Evolutionary conservation across 306 rosid genomes (phyloP), one percentile per base, ranked within the genome.

Genomic region (Fagus crenata): DNA sequence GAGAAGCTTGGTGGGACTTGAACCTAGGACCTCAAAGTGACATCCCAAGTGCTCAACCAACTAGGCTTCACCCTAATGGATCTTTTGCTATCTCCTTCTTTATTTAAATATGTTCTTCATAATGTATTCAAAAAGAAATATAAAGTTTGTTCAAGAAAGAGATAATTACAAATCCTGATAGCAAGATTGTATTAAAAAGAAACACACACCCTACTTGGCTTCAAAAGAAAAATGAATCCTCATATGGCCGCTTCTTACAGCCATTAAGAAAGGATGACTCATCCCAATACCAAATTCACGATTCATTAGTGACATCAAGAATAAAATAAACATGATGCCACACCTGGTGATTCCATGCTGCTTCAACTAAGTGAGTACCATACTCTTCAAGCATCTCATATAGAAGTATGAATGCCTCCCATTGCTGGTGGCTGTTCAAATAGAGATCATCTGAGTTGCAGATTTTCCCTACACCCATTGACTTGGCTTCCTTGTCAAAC

Each of bases 301-400:
- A n/a, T 65, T 65, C 71, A 39, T 39, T n/a, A 65, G 31, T 39
- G 40, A 74, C 6, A 64, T 33, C 37, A 80, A 49, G 49, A 65
- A 76, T 68, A 64, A 1, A 46, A 31, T 31, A 71, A 43, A 58
- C 51, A 60, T 53, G 59, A 76, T 68, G 64, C 77, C 64, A 51
- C 46, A 94, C 98, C 96, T 94, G 98, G 83, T 86, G 91, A 81
- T 90, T 88, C 98, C 98, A 94, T 56, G 97, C 98, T 69, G 98
- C 98, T 85, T 94, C 97, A 89, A 94, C 93, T 81, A 94, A 87
- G 87, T 94, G 98, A 76, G 95, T 92, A 70, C 97, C 98, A 88
- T 86, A 94, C 84, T 92, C 98, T 85, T 94, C 98, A 72, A 94
- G 98, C 97, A 94, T 94, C 82, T 94, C 98, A 78, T 94, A 92